phyloP scores from a whole-genome alignment of 2,329 filamentous ascomycete genomes.

The Arthrobotrys conoides region DNA sequence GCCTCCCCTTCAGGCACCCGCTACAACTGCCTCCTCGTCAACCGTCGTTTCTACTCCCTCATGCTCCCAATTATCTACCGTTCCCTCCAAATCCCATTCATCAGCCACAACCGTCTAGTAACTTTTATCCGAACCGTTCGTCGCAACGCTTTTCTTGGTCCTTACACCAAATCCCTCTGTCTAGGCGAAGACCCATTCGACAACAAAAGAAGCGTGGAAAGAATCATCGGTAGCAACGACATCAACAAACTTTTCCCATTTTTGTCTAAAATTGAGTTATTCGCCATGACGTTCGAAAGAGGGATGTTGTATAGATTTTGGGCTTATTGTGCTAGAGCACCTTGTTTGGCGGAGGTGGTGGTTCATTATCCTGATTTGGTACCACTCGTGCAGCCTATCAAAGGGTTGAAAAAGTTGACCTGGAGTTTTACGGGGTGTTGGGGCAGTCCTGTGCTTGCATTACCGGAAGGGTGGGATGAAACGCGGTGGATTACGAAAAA shows the following conservation, averaged over 20 bases:
- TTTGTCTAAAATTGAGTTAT: conserved; percentile 39
- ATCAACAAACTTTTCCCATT: conserved; percentile 40
- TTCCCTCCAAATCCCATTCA: conserved; percentile 40
- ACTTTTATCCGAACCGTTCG: conserved; percentile 44
- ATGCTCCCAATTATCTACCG: conserved; percentile 44
- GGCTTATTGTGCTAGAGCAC: conserved; percentile 40
- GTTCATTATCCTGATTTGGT: conserved; percentile 55
- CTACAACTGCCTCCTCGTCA: conserved; percentile 57
- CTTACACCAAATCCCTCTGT: conserved; percentile 8
- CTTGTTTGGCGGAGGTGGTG: conserved; percentile 31
- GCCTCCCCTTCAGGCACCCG: conserved; percentile 25
- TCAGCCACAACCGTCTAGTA: conserved; percentile 37
- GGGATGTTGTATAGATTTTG: conserved; percentile 40
- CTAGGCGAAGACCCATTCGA: conserved; percentile 45
- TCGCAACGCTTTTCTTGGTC: conserved; percentile 15
- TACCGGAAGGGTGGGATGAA: conserved; percentile 19
- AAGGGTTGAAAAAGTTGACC: conserved; percentile 41
- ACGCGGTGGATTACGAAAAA: conserved; percentile 39
- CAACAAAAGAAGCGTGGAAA: conserved; percentile 28
- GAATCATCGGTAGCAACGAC: conserved; percentile 44
- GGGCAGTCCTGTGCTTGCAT: conserved; percentile 10
- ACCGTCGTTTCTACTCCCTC: conserved; percentile 35
- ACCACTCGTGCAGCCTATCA: conserved; percentile 32
- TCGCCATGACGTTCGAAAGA: conserved; percentile 51
- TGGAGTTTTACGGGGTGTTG: conserved; percentile 42